Conservation (phyloP, 768 basidiomycete species). For the Mrakia frigida region DNA sequence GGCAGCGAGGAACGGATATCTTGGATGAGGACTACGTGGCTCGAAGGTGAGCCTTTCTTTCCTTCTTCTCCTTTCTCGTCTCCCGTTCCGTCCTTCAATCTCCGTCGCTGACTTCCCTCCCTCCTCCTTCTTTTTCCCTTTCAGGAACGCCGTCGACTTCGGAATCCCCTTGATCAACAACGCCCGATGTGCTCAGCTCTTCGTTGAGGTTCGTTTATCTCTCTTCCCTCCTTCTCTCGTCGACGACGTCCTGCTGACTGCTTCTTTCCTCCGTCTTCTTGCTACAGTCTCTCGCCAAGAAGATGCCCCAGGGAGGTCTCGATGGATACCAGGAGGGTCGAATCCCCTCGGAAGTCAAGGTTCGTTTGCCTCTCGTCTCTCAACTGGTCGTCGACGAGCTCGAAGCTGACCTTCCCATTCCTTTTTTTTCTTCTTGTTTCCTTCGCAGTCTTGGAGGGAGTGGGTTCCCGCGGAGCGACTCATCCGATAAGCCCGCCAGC, state of each 20-base stretch:
- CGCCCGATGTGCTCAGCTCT: constrained; percentile 72
- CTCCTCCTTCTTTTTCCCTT: constrained; percentile 8
- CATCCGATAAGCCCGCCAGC: background rate
- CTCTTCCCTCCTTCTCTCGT: background rate
- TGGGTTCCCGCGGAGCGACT: constrained; percentile 16
- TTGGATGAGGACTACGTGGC: constrained; percentile 96
- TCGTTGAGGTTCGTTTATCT: constrained; percentile 7
- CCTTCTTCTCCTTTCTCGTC: constrained; percentile 21
- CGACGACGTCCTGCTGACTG: background rate
- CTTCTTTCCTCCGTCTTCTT: constrained; percentile 47
- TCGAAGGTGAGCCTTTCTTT: constrained; percentile 49
- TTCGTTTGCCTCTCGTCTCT: constrained; percentile 1
- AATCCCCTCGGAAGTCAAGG: constrained; percentile 76
- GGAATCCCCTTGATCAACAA: constrained; percentile 89
- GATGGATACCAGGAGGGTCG: constrained; percentile 75
- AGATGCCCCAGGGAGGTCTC: constrained; percentile 74
- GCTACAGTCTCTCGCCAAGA: constrained; percentile 78
- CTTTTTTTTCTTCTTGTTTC: background rate
- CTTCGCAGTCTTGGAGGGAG: constrained; percentile 1
- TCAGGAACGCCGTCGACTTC: constrained; percentile 90
- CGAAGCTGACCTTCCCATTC: no score
- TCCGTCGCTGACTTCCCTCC: background rate
- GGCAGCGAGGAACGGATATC: constrained; percentile 65
- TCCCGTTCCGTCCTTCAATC: background rate
- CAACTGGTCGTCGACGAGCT: background rate